Percentiles rank a stretch among this genome's conserved stretches.
Conservation (phyloP, 345 rosid genomes). For the Turritis glabra region DNA sequence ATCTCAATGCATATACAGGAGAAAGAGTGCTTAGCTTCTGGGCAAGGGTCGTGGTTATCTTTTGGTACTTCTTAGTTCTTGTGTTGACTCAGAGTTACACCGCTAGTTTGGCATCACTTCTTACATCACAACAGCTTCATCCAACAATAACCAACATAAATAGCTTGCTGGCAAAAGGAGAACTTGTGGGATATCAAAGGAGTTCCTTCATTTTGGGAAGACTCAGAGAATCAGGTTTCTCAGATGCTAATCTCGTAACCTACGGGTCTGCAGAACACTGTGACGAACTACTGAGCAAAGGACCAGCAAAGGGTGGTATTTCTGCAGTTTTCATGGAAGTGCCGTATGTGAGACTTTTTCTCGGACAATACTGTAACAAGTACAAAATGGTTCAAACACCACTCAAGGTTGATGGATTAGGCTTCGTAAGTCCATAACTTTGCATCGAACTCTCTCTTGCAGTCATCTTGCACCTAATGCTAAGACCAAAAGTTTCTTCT, state of each 20-base stretch:
- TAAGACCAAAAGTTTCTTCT: not conserved
- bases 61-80: constrained; percentile 66
- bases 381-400: constrained; percentile 41
- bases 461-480: no score
- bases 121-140: constrained; percentile 55
- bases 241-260: constrained; percentile 11
- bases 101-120: constrained; percentile 60
- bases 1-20: constrained; percentile 40
- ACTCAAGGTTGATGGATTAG: constrained; percentile 41
- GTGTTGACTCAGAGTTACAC: constrained; percentile 70
- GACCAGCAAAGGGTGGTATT: constrained; percentile 42
- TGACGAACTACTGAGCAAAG: constrained; percentile 37
- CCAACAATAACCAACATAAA: constrained; percentile 48
- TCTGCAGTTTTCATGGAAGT: constrained; percentile 46
- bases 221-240: constrained; percentile 33
- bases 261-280: constrained; percentile 36
- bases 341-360: constrained; percentile 36
- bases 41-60: constrained; percentile 52
- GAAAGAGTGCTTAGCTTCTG: constrained; percentile 58
- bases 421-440: constrained; percentile 43
- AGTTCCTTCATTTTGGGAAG: constrained; percentile 42
- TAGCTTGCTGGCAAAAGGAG: constrained; percentile 39
- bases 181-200: constrained; percentile 42
- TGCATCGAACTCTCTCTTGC: not conserved
- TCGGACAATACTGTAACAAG: constrained; percentile 39